Conservation (phyloP, 2,329 filamentous ascomycete species). For the Stagonosporopsis rhizophila region DNA sequence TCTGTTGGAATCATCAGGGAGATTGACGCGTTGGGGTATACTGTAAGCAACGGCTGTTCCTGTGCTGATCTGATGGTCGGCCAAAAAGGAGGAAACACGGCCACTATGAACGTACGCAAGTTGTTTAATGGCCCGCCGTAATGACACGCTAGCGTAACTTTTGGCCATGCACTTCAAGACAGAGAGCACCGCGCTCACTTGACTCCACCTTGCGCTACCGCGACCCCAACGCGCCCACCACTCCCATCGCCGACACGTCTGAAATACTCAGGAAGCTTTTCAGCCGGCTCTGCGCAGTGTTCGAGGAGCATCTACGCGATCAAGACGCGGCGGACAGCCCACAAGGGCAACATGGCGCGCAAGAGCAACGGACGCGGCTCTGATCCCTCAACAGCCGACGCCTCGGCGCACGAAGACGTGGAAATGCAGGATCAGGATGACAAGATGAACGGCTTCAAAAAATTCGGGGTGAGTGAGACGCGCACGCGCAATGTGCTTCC, state of each 20-base stretch:
- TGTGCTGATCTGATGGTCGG: not conserved
- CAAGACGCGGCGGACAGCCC: constrained; percentile 40
- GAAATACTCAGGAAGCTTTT: constrained; percentile 9
- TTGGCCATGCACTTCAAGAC: constrained; percentile 19
- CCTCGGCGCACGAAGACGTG: constrained; percentile 47
- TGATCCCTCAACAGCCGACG: constrained; percentile 48
- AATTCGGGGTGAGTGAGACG: constrained; percentile 41
- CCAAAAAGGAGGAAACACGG: constrained; percentile 11
- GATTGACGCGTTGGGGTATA: constrained; percentile 12
- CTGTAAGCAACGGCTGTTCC: not conserved
- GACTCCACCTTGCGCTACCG: constrained; percentile 14
- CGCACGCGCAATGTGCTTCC: constrained; percentile 13
- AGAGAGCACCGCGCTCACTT: constrained; percentile 15
- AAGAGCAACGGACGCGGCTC: constrained; percentile 45
- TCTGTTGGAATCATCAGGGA: not conserved
- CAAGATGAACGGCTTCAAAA: constrained; percentile 44
- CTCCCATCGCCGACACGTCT: constrained; percentile 25
- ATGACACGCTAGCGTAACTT: constrained; percentile 17
- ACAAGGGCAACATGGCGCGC: constrained; percentile 50
- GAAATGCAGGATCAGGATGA: constrained; percentile 48
- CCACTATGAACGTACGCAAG: constrained; percentile 6
- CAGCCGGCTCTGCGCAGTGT: constrained; percentile 12
- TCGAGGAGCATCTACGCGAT: constrained; percentile 19
- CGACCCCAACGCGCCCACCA: constrained; percentile 30
- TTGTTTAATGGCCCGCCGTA: constrained; percentile 15